These are phyloP conservation scores for Apiotrichum gracile DNA, from an alignment of 1,284 basidiomycete genomes.

Conservation along the genomic window DNA sequence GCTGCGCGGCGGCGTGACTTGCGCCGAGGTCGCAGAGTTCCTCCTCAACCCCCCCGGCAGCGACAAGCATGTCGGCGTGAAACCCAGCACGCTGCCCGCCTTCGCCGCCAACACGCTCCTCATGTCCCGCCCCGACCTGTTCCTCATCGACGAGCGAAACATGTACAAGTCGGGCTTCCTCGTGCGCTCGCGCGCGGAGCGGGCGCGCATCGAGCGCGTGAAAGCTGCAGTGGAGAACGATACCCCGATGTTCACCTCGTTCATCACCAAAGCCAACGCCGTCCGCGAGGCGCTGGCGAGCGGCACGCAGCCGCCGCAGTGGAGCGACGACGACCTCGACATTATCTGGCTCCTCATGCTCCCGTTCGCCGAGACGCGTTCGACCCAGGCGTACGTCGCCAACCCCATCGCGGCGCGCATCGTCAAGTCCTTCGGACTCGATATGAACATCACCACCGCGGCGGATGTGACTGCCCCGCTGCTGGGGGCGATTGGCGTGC, in stretches of 20 bases:
- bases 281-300: constrained; percentile 44
- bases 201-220: constrained; percentile 57
- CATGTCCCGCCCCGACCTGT: constrained; percentile 61
- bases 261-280: constrained; percentile 56
- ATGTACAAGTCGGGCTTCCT: constrained; percentile 59
- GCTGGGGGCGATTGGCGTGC: constrained; percentile 62
- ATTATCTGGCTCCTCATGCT: constrained; percentile 64
- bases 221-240: constrained; percentile 52
- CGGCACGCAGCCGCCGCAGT: constrained; percentile 37
- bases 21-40: constrained; percentile 29
- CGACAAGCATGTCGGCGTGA: constrained; percentile 11
- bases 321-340: constrained; percentile 57
- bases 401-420: constrained; percentile 55
- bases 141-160: constrained; percentile 56
- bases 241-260: constrained; percentile 53
- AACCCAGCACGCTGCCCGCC: constrained; percentile 29
- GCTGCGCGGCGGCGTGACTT: constrained; percentile 22
- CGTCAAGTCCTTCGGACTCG: constrained; percentile 54
- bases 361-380: constrained; percentile 57
- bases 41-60: constrained; percentile 17
- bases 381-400: constrained; percentile 63
- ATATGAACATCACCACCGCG: constrained; percentile 17
- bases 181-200: constrained; percentile 62
- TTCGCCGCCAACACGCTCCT: constrained; percentile 71
- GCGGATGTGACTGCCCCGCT: constrained; percentile 42